Evolutionary conservation across 192 early-diverging fungal genomes (phyloP).

Genomic region (Rhizophagus sp.): DNA sequence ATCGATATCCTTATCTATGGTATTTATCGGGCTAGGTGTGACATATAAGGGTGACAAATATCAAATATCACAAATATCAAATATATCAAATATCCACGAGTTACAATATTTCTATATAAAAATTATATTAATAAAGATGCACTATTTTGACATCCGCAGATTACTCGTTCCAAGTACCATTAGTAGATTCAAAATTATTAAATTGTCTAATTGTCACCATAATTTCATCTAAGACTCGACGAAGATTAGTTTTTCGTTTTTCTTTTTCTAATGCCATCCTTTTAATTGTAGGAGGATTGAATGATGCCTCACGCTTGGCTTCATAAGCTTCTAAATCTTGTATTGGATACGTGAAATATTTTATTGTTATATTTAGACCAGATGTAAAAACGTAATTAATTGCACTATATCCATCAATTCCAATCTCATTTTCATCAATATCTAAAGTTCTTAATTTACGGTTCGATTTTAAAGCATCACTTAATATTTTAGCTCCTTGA

Average conservation of each 20-base stretch:
- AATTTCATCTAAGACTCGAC: conserved; percentile 2
- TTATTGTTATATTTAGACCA: background rate
- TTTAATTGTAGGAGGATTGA: background rate
- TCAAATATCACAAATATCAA: no score
- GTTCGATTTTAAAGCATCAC: conserved; percentile 10
- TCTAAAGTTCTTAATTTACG: background rate
- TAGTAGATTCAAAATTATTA: background rate
- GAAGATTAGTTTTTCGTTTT: background rate
- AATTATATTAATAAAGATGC: no score
- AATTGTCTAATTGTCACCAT: background rate
- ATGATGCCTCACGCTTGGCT: no score
- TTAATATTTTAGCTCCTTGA: background rate
- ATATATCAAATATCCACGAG: no score
- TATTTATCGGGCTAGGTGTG: no score
- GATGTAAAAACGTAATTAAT: background rate
- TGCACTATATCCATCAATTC: background rate
- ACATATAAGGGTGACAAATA: no score
- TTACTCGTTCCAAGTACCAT: no score
- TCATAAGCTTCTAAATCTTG: background rate
- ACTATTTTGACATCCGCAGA: no score
- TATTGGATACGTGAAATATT: background rate
- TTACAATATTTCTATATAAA: no score
- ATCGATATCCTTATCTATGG: no score
- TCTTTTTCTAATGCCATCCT: background rate
- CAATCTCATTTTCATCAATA: conserved; percentile 25